Evolutionary conservation across 2,329 filamentous ascomycete species (phyloP), one percentile per base, ranked within the genome.

Genomic region (Penicillium sp.): DNA sequence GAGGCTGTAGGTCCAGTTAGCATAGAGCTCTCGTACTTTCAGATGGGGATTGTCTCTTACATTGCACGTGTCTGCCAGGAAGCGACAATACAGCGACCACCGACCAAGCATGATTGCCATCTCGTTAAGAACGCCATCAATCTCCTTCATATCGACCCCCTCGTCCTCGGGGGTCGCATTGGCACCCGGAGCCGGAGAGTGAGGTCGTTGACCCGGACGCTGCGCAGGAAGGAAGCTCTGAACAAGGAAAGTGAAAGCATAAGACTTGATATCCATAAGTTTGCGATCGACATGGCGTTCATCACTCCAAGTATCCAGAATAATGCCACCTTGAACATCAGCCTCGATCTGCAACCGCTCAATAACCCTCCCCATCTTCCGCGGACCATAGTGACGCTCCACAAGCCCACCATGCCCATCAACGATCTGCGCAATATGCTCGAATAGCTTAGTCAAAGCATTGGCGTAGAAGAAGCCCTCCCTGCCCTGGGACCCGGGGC

Each of bases 361-460:
- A 61, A 97, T 93, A 46, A 99, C 94, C 62, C 88, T 89, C 26
- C 89, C 86, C 94, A 99, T 99, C 78, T 91, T 94, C 30, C 93
- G 91, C 13, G 83, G 75, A 1, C 94, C 94, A 68, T 99, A 99
- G 72, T 99, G 94, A 40, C 90, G 85, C 75, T 97, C 92, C 1
- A 99, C 93, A 7, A 99, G 80, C 1, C 86, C 86, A 26, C 93
- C 91, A 68, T 99, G 94, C 1, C 89, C 87, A 65, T 97, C 93
- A 18, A 99, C 87, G 59, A 99, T 97, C 68, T 96, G 90, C 2
- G 94, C 93, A 70, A 99, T 96, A 72, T 99, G 93, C 72, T 97
- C 93, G 68, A 99, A 99, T 40, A 99, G 76, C 68, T 90, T 92
- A 4, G 92, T 96, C 56, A 99, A 77, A 2, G 90, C 88, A 71